Conservation (phyloP, 2,329 filamentous ascomycete species). For the Penicillium sp. region DNA sequence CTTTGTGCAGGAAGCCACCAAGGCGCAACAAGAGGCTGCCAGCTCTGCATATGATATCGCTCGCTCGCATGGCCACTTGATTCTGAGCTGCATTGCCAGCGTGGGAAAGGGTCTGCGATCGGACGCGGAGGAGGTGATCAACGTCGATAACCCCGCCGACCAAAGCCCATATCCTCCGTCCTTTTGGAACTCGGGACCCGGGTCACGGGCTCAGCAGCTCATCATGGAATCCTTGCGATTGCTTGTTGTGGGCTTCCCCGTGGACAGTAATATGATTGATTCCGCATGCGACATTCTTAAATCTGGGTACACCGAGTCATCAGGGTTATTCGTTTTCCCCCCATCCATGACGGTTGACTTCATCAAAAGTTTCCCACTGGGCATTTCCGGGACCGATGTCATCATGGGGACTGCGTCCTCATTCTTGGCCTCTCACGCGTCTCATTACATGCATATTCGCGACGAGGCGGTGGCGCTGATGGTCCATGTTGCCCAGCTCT, state of each 20-base stretch:
- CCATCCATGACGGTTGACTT: conserved; percentile 47
- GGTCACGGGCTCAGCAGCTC: conserved; percentile 37
- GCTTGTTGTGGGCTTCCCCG: conserved; percentile 45
- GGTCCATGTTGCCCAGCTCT: conserved; percentile 44
- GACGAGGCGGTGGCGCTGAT: conserved; percentile 43
- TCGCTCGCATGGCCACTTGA: conserved; percentile 39
- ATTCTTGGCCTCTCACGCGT: conserved; percentile 49
- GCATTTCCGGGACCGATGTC: conserved; percentile 46
- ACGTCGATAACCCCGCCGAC: conserved; percentile 34
- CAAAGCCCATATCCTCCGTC: conserved; percentile 36
- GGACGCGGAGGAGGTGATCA: conserved; percentile 42
- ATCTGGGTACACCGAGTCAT: conserved; percentile 50
- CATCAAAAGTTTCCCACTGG: conserved; percentile 45
- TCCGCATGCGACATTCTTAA: conserved; percentile 51
- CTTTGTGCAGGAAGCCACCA: conserved; percentile 41
- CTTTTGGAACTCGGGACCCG: conserved; percentile 45
- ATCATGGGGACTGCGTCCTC: conserved; percentile 52
- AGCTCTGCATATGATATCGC: conserved; percentile 40
- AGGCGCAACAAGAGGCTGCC: conserved; percentile 38
- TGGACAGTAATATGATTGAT: conserved; percentile 49
- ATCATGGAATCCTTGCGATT: conserved; percentile 48
- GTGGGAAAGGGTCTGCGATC: conserved; percentile 46
- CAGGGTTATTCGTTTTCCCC: conserved; percentile 49
- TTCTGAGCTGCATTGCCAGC: conserved; percentile 46
- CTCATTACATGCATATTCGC: conserved; percentile 40